Evolutionary conservation across 192 early-diverging fungal species (phyloP).

Genomic region (Paraglomus occultum): DNA sequence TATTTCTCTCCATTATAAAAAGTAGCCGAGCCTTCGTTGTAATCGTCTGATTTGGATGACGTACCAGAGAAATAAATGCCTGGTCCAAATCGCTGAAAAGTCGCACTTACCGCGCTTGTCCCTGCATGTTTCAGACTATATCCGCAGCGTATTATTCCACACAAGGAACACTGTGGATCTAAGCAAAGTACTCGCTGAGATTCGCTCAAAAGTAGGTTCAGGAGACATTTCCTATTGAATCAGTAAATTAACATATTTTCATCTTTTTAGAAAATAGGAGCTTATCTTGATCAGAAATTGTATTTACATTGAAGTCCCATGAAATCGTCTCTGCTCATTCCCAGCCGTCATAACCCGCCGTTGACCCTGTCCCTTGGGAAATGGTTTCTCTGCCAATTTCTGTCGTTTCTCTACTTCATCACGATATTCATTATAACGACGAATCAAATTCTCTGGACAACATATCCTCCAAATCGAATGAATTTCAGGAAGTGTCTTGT

Average conservation of each 20-base stretch:
- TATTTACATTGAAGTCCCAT: conserved; percentile 28
- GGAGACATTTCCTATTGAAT: conserved; percentile 7
- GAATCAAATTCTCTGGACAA: neutral
- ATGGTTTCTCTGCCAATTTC: conserved; percentile 22
- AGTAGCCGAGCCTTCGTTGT: conserved; percentile 21
- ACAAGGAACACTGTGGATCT: conserved; percentile 25
- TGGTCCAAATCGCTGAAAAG: conserved; percentile 29
- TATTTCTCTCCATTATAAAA: conserved; percentile 20
- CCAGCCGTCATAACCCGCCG: conserved; percentile 23
- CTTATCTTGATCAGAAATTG: too few relatives aligned
- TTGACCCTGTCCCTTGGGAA: conserved; percentile 21
- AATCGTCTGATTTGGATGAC: conserved; percentile 36
- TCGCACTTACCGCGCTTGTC: conserved; percentile 14
- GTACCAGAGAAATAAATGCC: conserved; percentile 34
- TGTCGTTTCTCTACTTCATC: conserved; percentile 23
- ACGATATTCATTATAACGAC: conserved; percentile 24
- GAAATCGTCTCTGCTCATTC: conserved; percentile 35
- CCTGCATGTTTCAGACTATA: conserved; percentile 26
- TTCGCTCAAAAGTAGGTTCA: neutral
- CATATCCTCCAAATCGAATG: conserved; percentile 24
- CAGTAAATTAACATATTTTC: neutral
- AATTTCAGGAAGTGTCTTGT: conserved; percentile 27
- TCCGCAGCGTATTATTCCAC: conserved; percentile 25
- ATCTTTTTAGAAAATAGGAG: too few relatives aligned
- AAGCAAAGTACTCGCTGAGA: neutral